phyloP scores from a whole-genome alignment of 495 filamentous ascomycete species.

The Neurospora sp. region DNA sequence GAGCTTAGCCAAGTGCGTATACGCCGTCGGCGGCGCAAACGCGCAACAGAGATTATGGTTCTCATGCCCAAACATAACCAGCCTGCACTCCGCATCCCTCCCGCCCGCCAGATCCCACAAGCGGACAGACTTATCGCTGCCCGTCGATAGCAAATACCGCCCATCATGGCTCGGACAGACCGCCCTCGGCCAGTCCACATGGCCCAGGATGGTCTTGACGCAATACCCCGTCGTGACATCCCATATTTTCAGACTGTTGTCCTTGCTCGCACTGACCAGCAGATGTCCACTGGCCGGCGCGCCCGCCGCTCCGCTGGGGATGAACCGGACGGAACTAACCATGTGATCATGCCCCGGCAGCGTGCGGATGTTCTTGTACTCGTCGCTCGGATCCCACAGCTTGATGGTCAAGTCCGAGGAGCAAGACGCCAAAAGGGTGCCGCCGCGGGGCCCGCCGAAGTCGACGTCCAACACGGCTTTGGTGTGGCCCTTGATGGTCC shows the following conservation, averaged over 20 bases:
- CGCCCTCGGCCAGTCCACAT: conserved; percentile 75
- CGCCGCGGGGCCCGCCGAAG: conserved; percentile 74
- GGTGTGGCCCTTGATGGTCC: conserved; percentile 84
- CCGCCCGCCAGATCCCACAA: conserved; percentile 68
- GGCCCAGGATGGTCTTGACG: conserved; percentile 66
- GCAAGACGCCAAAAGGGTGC: conserved; percentile 74
- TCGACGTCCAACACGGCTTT: conserved; percentile 79
- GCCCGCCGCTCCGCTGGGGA: conserved; percentile 55
- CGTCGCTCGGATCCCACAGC: conserved; percentile 85
- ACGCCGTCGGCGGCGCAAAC: conserved; percentile 69
- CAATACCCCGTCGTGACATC: conserved; percentile 86
- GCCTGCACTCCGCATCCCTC: conserved; percentile 54
- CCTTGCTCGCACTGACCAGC: conserved; percentile 66
- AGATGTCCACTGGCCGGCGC: conserved; percentile 58
- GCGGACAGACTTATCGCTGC: conserved; percentile 64
- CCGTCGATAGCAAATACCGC: conserved; percentile 64
- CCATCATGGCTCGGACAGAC: conserved; percentile 72
- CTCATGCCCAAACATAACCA: conserved; percentile 75
- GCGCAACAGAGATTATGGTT: conserved; percentile 58
- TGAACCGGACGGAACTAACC: conserved; percentile 72
- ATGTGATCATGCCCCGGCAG: conserved; percentile 84
- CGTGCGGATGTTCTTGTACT: conserved; percentile 89
- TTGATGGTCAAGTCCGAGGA: conserved; percentile 84
- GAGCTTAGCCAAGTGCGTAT: conserved; percentile 58
- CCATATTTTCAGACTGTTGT: conserved; percentile 75